These are phyloP conservation scores for Syzygium grande DNA, from an alignment of 345 rosid species.

Conservation along the genomic window DNA sequence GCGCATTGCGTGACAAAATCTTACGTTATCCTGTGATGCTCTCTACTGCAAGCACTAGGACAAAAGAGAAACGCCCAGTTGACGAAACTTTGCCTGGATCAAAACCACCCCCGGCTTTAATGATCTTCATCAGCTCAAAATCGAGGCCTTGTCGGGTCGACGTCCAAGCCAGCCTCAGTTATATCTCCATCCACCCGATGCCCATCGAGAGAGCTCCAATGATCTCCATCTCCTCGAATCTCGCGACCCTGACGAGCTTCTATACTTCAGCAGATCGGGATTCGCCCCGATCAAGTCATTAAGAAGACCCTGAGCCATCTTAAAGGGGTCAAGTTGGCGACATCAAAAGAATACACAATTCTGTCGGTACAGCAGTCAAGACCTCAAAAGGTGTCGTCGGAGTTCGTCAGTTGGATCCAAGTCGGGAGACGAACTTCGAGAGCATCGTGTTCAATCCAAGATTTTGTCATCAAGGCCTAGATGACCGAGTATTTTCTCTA, in stretches of 20 bases:
- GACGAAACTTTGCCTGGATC: not conserved
- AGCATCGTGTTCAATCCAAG: not conserved
- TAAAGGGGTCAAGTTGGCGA: not conserved
- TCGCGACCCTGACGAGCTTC: not conserved
- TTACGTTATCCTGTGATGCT: not conserved
- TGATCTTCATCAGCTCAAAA: not conserved
- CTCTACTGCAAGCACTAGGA: not conserved
- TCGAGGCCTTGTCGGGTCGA: not conserved
- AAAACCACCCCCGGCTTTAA: not conserved
- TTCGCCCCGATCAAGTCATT: not conserved
- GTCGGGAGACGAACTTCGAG: not conserved
- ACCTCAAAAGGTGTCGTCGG: not conserved
- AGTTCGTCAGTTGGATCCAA: not conserved
- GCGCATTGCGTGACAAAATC: not conserved
- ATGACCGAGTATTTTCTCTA: not conserved
- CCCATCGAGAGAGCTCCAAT: not conserved
- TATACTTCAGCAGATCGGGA: not conserved
- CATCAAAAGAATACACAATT: not conserved
- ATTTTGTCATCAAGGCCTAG: not conserved
- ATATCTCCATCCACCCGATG: not conserved
- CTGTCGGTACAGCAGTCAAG: not conserved
- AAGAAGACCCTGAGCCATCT: not conserved
- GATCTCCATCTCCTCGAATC: not conserved
- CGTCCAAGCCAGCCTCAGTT: not conserved
- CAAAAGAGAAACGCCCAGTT: not conserved